Evolutionary conservation across 176 grass and related monocot genomes (phyloP).

Genomic region (Urochloa ruziziensis): DNA sequence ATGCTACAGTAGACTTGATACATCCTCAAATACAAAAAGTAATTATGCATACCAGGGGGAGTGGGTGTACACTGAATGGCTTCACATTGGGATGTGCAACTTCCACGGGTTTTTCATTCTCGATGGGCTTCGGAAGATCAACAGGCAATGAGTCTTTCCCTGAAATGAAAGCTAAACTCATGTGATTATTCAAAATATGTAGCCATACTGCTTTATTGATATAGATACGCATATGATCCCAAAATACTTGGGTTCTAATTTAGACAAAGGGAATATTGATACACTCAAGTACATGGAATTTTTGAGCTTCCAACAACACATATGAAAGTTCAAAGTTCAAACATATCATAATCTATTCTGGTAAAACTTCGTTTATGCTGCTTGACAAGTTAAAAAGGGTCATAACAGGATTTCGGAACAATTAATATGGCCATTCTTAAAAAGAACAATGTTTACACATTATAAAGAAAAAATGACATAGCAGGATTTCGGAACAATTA

Average conservation of each 20-base stretch:
- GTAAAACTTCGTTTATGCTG: slow-evolving; percentile 1
- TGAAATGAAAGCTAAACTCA: slow-evolving; percentile 54
- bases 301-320: background rate
- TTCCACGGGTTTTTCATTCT: slow-evolving; percentile 52
- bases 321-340: background rate
- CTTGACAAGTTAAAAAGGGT: background rate
- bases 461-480: background rate
- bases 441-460: background rate
- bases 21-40: background rate
- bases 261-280: background rate
- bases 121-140: slow-evolving; percentile 67
- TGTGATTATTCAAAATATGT: slow-evolving; percentile 1
- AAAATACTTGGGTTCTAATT: slow-evolving; percentile 20
- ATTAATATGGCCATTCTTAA: background rate
- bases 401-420: background rate
- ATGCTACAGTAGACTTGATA: background rate
- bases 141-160: slow-evolving; percentile 72
- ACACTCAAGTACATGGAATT: background rate
- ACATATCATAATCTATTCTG: background rate
- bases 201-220: slow-evolving; percentile 10
- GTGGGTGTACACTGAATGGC: slow-evolving; percentile 60
- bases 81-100: slow-evolving; percentile 54
- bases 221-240: slow-evolving; percentile 20
- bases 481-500: background rate
- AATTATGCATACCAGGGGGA: slow-evolving; percentile 47